A percentile compares a stretch with the other conserved stretches of the same genome.
Evolutionary conservation across 2,329 filamentous ascomycete species (phyloP).

Genomic region (Pseudogymnoascus sp.): DNA sequence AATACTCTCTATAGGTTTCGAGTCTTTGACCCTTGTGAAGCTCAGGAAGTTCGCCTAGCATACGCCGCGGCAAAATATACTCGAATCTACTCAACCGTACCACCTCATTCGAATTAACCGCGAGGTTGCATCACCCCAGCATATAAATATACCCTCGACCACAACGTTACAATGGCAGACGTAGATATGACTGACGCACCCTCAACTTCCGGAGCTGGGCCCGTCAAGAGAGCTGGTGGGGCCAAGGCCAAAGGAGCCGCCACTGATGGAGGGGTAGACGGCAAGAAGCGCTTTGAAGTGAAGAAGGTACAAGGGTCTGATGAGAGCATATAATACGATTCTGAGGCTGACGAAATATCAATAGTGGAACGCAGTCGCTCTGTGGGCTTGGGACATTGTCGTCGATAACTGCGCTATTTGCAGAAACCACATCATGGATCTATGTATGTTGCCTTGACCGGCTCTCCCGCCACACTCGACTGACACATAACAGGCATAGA

Average conservation of each 20-base stretch:
- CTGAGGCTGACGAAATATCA: background rate
- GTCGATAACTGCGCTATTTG: slow-evolving; percentile 99
- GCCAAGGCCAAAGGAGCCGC: slow-evolving; percentile 39
- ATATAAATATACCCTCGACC: slow-evolving; percentile 2
- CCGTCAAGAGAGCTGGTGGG: slow-evolving; percentile 45
- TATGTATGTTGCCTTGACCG: slow-evolving; percentile 55
- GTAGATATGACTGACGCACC: slow-evolving; percentile 92
- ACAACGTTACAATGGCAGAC: slow-evolving; percentile 64
- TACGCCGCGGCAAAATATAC: background rate
- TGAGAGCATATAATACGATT: background rate
- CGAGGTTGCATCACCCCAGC: background rate
- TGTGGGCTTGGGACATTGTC: slow-evolving; percentile 99
- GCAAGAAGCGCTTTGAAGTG: slow-evolving; percentile 94
- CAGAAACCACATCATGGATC: slow-evolving; percentile 98
- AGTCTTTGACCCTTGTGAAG: background rate
- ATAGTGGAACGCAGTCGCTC: slow-evolving; percentile 95
- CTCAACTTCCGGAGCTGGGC: slow-evolving; percentile 40
- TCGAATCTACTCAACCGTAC: background rate
- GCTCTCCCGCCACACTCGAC: slow-evolving; percentile 13
- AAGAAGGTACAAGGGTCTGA: slow-evolving; percentile 69
- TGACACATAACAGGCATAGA: slow-evolving; percentile 63
- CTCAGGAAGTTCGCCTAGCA: background rate
- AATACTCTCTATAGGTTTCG: background rate
- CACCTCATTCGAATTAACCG: background rate
- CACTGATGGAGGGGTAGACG: slow-evolving; percentile 48